Evolutionary conservation across 1,139 yeast species (phyloP).

Genomic region (Debaryomycetaceae sp.): DNA sequence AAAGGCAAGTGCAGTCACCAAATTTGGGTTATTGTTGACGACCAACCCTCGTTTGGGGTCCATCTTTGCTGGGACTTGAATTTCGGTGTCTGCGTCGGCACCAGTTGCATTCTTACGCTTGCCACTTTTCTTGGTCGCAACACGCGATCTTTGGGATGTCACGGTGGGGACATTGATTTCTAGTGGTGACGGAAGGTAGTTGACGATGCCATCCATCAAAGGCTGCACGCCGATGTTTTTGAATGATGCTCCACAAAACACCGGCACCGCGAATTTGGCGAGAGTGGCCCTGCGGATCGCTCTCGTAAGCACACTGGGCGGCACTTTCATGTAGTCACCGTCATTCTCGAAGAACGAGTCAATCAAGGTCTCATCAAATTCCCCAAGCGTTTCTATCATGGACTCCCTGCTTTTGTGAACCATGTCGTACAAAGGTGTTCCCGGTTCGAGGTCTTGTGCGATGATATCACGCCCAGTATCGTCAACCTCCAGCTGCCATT

Average conservation of each 20-base stretch:
- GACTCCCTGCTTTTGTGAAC: constrained; percentile 62
- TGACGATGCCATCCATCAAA: constrained; percentile 73
- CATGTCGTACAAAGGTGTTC: constrained; percentile 41
- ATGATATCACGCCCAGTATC: constrained; percentile 53
- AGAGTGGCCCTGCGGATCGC: constrained; percentile 67
- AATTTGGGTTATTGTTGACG: constrained; percentile 49
- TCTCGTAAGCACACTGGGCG: constrained; percentile 43
- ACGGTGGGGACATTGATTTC: constrained; percentile 61
- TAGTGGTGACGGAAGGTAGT: constrained; percentile 77
- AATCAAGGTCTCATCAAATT: constrained; percentile 70
- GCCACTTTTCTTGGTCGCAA: constrained; percentile 10
- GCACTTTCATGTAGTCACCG: constrained; percentile 63
- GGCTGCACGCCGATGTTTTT: constrained; percentile 94
- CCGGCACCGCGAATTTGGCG: constrained; percentile 60
- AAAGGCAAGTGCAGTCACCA: constrained; percentile 83
- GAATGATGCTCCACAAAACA: constrained; percentile 90
- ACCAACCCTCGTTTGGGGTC: constrained; percentile 46
- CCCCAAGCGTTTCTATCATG: constrained; percentile 78
- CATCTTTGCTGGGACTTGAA: constrained; percentile 31
- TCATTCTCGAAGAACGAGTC: constrained; percentile 72
- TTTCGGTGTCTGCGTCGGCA: constrained; percentile 10
- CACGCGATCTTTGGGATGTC: constrained; percentile 18
- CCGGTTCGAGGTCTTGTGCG: constrained; percentile 39
- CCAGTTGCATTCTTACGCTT: constrained; percentile 11
- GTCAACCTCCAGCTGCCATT: constrained; percentile 51